A percentile compares a stretch with the other conserved stretches of the same genome.
phyloP scores from a whole-genome alignment of 306 rosid species.

The Vicia villosa region DNA sequence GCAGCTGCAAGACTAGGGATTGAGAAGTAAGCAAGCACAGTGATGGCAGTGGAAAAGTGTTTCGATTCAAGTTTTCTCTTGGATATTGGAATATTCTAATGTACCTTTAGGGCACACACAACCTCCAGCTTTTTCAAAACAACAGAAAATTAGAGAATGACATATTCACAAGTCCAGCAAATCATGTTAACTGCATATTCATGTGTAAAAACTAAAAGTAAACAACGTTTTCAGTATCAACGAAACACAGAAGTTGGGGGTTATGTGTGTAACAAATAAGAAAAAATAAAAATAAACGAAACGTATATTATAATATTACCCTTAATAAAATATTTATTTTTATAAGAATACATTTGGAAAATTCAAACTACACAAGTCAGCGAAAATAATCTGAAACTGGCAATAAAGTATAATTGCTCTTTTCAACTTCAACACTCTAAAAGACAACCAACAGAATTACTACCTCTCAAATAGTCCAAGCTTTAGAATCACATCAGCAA shows the following conservation, averaged over 20 bases:
- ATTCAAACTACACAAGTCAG: neutral
- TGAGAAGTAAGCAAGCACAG: too few relatives aligned
- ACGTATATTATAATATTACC: neutral
- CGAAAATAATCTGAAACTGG: slow-evolving; percentile 14
- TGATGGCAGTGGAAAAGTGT: neutral
- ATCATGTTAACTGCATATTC: neutral
- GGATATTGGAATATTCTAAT: neutral
- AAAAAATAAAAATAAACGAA: neutral
- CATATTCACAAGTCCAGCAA: neutral
- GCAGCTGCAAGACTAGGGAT: neutral
- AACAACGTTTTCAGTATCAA: neutral
- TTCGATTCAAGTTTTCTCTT: neutral
- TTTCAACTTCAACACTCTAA: neutral
- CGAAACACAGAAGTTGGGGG: neutral
- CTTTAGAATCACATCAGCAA: slow-evolving; percentile 96
- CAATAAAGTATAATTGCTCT: neutral
- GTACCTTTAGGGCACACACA: neutral
- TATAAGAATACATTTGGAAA: neutral
- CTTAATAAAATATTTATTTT: neutral
- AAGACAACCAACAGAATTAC: slow-evolving; percentile 14
- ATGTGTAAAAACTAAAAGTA: neutral
- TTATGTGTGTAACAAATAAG: neutral
- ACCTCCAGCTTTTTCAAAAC: neutral
- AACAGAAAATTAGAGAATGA: too few relatives aligned
- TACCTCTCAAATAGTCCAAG: slow-evolving; percentile 99